Percentiles rank a stretch among this genome's conserved stretches.
These are phyloP conservation scores for Wickerhamomyces pijperi DNA, from an alignment of 805 yeast genomes.

Conservation along the genomic window DNA sequence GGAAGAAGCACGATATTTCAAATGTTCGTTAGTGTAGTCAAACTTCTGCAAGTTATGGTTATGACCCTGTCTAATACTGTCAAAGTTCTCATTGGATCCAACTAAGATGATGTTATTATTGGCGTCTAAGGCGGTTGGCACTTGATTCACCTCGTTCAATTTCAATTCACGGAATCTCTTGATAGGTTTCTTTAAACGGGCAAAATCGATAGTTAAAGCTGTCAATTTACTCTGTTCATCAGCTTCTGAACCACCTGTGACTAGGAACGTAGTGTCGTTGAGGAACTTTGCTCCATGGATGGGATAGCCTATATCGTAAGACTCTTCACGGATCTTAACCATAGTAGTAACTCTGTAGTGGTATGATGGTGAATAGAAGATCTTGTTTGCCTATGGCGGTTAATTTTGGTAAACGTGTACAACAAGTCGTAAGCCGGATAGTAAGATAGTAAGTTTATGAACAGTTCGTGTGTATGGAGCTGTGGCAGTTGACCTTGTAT, in stretches of 20 bases:
- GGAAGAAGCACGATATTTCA: conserved; percentile 54
- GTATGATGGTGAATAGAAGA: too few relatives aligned
- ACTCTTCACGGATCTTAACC: conserved; percentile 12
- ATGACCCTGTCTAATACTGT: conserved; percentile 43
- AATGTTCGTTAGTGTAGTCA: conserved; percentile 54
- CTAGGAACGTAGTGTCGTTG: conserved; percentile 49
- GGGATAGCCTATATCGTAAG: conserved; percentile 51
- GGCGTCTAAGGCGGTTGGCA: conserved; percentile 73
- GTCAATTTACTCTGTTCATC: conserved; percentile 39
- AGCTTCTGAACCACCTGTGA: conserved; percentile 78
- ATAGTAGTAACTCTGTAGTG: too few relatives aligned
- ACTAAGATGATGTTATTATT: conserved; percentile 41
- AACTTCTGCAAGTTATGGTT: conserved; percentile 65
- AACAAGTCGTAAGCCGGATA: too few relatives aligned
- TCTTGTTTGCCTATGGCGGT: too few relatives aligned
- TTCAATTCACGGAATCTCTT: conserved; percentile 62
- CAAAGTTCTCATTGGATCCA: conserved; percentile 69
- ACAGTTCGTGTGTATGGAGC: too few relatives aligned
- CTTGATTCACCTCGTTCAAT: conserved; percentile 60
- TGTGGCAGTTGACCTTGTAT: too few relatives aligned
- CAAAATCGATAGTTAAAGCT: conserved; percentile 52
- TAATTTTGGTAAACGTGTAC: too few relatives aligned
- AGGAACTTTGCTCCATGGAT: conserved; percentile 71
- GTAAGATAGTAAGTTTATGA: too few relatives aligned
- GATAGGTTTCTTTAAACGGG: conserved; percentile 33